Conservation (phyloP, 2,329 filamentous ascomycete genomes). For the Xylaria sp. region DNA sequence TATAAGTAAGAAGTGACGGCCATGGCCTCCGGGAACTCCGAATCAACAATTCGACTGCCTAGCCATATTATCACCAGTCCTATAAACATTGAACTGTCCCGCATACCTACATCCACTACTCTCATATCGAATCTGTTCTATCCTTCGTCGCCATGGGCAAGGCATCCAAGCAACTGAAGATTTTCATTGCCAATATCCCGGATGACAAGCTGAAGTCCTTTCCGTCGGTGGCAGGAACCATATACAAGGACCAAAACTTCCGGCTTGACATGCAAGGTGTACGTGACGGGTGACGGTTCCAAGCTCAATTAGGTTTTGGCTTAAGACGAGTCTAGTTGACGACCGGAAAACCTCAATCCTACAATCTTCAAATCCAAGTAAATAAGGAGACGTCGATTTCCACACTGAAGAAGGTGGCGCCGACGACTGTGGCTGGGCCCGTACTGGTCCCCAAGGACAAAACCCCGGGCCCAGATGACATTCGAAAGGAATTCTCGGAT, state of each 20-base stretch:
- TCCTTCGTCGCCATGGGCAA: conserved; percentile 13
- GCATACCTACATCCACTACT: conserved; percentile 8
- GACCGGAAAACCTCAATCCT: conserved; percentile 1
- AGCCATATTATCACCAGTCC: conserved; percentile 8
- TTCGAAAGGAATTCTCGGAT: conserved; percentile 9
- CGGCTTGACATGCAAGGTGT: conserved; percentile 16
- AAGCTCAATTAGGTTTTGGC: conserved; percentile 8
- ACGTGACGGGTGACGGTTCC: conserved; percentile 6
- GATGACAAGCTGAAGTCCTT: conserved; percentile 7
- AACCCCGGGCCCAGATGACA: conserved; percentile 7
- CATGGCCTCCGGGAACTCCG: too few species aligned
- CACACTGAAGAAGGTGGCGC: conserved; percentile 12
- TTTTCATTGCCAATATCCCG: conserved; percentile 11
- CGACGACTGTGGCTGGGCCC: conserved; percentile 11
- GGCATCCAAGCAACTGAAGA: conserved; percentile 1
- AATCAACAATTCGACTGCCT: neutral
- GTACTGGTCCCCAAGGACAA: conserved; percentile 5
- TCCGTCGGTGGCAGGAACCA: conserved; percentile 1
- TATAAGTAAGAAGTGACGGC: too few species aligned
- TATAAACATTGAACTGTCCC: conserved; percentile 8
- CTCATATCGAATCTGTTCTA: conserved; percentile 9
- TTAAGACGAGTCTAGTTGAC: conserved; percentile 7
- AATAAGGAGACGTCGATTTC: conserved; percentile 12
- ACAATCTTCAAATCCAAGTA: conserved; percentile 16
- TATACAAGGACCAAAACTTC: conserved; percentile 4